phyloP scores from a whole-genome alignment of 176 grass and related monocot genomes.

The Neostapfia colusana region DNA sequence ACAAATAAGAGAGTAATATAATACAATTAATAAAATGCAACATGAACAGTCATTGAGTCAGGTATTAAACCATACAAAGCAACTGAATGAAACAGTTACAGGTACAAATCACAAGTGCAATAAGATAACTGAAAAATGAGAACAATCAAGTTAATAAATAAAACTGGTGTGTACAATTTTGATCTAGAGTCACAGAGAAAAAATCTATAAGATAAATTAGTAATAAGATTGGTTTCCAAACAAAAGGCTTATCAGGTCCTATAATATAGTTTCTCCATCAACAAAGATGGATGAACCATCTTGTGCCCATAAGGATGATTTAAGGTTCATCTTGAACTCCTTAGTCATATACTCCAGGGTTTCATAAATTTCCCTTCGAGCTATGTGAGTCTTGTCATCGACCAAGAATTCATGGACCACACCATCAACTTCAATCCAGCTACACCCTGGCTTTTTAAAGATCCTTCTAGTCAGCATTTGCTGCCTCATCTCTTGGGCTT shows the following conservation, averaged over 20 bases:
- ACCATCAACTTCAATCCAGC: constrained; percentile 69
- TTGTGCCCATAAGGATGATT: constrained; percentile 1
- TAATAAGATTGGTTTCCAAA: not conserved
- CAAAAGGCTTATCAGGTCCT: not conserved
- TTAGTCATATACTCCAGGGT: constrained; percentile 46
- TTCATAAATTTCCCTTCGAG: constrained; percentile 57
- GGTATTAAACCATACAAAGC: not conserved
- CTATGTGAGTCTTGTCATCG: constrained; percentile 52
- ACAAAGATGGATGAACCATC: constrained; percentile 13
- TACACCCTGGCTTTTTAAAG: constrained; percentile 61
- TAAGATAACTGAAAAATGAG: not conserved
- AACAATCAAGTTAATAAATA: not conserved
- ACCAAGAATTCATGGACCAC: constrained; percentile 65
- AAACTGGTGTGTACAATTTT: not conserved
- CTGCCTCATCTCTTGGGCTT: constrained; percentile 59
- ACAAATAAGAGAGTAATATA: constrained; percentile 7
- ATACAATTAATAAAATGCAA: not conserved
- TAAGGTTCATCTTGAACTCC: constrained; percentile 30
- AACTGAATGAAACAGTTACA: constrained; percentile 1
- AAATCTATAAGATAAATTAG: not conserved
- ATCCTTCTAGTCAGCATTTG: constrained; percentile 55
- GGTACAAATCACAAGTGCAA: not conserved
- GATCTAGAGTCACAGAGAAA: not conserved
- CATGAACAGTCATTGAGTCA: not conserved
- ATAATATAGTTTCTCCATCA: constrained; percentile 25